Percentiles rank a stretch among this genome's conserved stretches.
Evolutionary conservation across 2,329 filamentous ascomycete species (phyloP).

Genomic region (Pseudopithomyces maydicus): DNA sequence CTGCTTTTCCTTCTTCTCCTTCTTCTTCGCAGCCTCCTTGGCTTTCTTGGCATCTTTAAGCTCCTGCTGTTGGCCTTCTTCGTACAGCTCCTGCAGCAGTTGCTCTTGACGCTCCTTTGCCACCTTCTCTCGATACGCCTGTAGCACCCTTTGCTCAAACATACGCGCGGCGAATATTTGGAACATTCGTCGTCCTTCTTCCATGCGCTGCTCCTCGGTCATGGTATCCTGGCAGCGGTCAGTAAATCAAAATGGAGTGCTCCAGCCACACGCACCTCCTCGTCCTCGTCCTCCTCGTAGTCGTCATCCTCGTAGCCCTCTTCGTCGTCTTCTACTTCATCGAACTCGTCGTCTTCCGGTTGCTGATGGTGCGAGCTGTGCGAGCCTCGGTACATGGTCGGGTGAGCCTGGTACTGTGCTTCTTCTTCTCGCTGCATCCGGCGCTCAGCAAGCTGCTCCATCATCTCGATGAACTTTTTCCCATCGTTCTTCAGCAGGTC

Average conservation of each 20-base stretch:
- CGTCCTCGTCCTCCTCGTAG: slow-evolving; percentile 42
- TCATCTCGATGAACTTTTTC: slow-evolving; percentile 99
- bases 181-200: slow-evolving; percentile 97
- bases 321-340: slow-evolving; percentile 68
- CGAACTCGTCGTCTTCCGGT: slow-evolving; percentile 79
- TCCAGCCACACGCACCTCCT: slow-evolving; percentile 36
- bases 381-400: slow-evolving; percentile 56
- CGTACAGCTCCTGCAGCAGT: slow-evolving; percentile 86
- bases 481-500: slow-evolving; percentile 98
- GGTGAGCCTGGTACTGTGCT: slow-evolving; percentile 67
- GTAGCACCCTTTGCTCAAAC: slow-evolving; percentile 97
- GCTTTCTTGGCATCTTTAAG: slow-evolving; percentile 91
- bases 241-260: slow-evolving; percentile 21
- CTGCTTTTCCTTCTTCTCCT: slow-evolving; percentile 89
- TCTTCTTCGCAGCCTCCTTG: slow-evolving; percentile 91
- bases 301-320: slow-evolving; percentile 68
- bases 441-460: slow-evolving; percentile 97
- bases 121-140: slow-evolving; percentile 97
- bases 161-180: slow-evolving; percentile 98
- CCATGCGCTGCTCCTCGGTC: slow-evolving; percentile 98
- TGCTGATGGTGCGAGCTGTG: slow-evolving; percentile 66
- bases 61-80: slow-evolving; percentile 76
- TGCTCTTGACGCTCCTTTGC: slow-evolving; percentile 89
- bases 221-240: slow-evolving; percentile 75
- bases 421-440: slow-evolving; percentile 97